Percentiles rank a stretch among this genome's conserved stretches.
These are phyloP conservation scores for Aspergillus fumigatus DNA, from an alignment of 2,329 filamentous ascomycete genomes.

Conservation along the genomic window DNA sequence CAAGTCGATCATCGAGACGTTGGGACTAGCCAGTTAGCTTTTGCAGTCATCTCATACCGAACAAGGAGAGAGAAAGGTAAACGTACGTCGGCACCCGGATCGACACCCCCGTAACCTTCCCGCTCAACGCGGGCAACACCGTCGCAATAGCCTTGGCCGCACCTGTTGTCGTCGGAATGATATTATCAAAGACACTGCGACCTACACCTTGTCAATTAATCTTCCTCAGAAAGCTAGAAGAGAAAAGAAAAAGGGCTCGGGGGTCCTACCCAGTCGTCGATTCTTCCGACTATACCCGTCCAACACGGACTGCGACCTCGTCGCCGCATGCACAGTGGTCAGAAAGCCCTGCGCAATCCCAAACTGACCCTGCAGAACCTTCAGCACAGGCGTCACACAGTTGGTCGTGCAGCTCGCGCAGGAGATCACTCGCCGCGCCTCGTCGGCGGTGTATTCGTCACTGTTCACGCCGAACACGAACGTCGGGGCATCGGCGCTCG, in stretches of 20 bases:
- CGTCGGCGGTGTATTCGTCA: conserved; percentile 18
- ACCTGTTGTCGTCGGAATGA: conserved; percentile 90
- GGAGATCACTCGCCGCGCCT: conserved; percentile 22
- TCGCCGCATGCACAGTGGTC: conserved; percentile 29
- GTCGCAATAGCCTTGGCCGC: conserved; percentile 95
- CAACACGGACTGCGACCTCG: conserved; percentile 29
- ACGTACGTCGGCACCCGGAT: conserved; percentile 78
- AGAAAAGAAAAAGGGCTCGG: too few relatives aligned
- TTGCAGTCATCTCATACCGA: background rate
- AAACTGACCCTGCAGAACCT: conserved; percentile 27
- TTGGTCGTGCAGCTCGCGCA: conserved; percentile 33
- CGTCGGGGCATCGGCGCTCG: conserved; percentile 66
- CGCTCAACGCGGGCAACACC: conserved; percentile 87
- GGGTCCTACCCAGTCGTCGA: conserved; percentile 16
- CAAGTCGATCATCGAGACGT: conserved; percentile 92
- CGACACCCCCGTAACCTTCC: conserved; percentile 94
- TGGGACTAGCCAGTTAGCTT: conserved; percentile 46
- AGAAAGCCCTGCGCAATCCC: conserved; percentile 28
- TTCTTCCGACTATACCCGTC: conserved; percentile 35
- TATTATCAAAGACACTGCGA: conserved; percentile 90
- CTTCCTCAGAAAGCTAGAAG: too few relatives aligned
- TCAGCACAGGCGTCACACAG: conserved; percentile 29
- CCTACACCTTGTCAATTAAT: conserved; percentile 38
- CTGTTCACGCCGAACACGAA: conserved; percentile 32
- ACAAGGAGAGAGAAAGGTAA: background rate